These are phyloP conservation scores for Septoria linicola DNA, from an alignment of 2,329 filamentous ascomycete species.

Conservation along the genomic window DNA sequence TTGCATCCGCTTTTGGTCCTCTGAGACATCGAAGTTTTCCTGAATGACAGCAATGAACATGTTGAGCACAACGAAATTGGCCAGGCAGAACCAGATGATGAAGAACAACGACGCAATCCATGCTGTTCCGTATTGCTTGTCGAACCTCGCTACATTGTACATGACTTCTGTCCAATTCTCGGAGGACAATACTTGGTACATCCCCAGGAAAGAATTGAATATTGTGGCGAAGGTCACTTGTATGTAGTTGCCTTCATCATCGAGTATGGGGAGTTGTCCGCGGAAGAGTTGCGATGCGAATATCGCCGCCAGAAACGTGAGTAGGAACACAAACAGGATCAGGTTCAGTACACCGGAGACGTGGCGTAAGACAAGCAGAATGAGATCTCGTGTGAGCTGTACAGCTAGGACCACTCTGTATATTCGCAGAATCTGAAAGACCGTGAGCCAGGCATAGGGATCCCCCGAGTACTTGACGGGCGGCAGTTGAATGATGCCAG, in stretches of 20 bases:
- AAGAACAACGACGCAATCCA: conserved; percentile 93
- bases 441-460: conserved; percentile 80
- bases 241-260: conserved; percentile 62
- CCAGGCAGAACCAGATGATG: conserved; percentile 91
- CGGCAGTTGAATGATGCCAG: conserved; percentile 81
- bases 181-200: conserved; percentile 95
- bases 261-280: conserved; percentile 68
- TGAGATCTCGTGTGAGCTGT: conserved; percentile 80
- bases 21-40: conserved; percentile 97
- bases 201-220: conserved; percentile 92
- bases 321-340: conserved; percentile 93
- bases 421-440: conserved; percentile 89
- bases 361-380: conserved; percentile 84
- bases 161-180: conserved; percentile 92
- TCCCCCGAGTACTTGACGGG: conserved; percentile 69
- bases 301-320: conserved; percentile 90
- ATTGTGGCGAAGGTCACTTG: conserved; percentile 82
- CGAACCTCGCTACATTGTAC: conserved; percentile 74
- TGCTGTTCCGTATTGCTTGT: conserved; percentile 65
- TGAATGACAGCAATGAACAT: conserved; percentile 99
- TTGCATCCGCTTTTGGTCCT: conserved; percentile 95
- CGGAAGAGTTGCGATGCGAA: conserved; percentile 92
- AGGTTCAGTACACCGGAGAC: conserved; percentile 88
- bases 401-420: conserved; percentile 91
- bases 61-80: conserved; percentile 94